phyloP scores from a whole-genome alignment of 129 eudicot species.

The Centrapalus pauciflorus region DNA sequence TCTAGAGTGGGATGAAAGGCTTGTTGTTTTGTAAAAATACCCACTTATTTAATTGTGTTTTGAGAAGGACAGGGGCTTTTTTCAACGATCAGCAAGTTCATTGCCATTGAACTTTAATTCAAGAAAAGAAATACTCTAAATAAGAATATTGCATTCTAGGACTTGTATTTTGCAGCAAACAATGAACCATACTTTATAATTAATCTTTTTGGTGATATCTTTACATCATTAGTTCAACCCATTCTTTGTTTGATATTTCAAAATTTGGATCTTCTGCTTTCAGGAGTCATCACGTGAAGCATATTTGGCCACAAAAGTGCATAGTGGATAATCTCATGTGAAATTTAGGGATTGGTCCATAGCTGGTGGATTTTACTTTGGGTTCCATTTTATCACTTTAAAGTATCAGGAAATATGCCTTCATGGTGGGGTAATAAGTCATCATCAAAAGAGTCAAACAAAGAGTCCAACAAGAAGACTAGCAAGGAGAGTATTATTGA shows the following conservation, averaged over 20 bases:
- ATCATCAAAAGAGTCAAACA: slow-evolving; percentile 82
- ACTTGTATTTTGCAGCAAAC: not conserved
- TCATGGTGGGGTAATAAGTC: slow-evolving; percentile 92
- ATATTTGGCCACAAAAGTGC: slow-evolving; percentile 5
- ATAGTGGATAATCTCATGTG: slow-evolving; percentile 32
- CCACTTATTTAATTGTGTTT: not conserved
- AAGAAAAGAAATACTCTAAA: not conserved
- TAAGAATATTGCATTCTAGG: not conserved
- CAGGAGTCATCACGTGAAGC: slow-evolving; percentile 7
- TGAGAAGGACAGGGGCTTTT: not conserved
- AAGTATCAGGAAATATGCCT: slow-evolving; percentile 55
- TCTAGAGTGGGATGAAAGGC: not conserved
- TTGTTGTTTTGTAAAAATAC: not conserved
- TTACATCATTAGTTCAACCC: not conserved
- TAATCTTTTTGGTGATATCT: not conserved
- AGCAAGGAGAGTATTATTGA: slow-evolving; percentile 69
- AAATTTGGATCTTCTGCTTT: slow-evolving; percentile 8
- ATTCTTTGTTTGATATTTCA: slow-evolving; percentile 14
- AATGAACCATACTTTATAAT: not conserved
- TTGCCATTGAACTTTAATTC: not conserved
- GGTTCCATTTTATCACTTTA: slow-evolving; percentile 9
- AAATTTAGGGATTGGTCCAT: not conserved
- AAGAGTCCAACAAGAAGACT: slow-evolving; percentile 78
- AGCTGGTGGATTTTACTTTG: slow-evolving; percentile 3
- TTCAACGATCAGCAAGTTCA: not conserved